Base-by-base conservation (phyloP, 495 filamentous ascomycete genomes). In the Penicillium parvum region DNA sequence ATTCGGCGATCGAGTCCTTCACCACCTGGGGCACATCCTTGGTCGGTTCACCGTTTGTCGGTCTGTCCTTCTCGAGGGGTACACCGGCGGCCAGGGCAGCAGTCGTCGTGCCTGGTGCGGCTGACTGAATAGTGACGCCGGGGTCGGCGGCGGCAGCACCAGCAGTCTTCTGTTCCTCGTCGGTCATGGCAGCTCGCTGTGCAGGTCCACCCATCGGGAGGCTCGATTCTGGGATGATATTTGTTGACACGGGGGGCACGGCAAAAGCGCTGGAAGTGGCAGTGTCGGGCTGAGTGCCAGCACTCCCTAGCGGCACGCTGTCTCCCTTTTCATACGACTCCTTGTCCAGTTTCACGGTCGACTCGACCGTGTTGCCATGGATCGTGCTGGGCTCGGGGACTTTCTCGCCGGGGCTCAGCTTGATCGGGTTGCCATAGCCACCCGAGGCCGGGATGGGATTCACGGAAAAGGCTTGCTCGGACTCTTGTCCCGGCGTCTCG, bases 161-260 rank as follows among this genome's bases (percentile, higher is more conserved):
- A 20, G 45, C 27, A 17, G 37, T 34, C 3, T 16, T 32, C 10
- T 32, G 36, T 8, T 50, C 43, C 10, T 38, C 23, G 8, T 50
- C 53, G 16, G n/a, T 43, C 2, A 30, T 14, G 7, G 53, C 50
- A 14, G 46, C 48, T 7, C 32, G 46, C 37, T 57, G 54, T 3
- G 55, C 51, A 17, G 55, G 55, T 10, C 56, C 51, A 34, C 74
- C 75, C 51, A 90, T 85, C 12, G 86, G 86, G 38, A 94, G 74
- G 63, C 86, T 88, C 16, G 88, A 92, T 66, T 95, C 88, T 7
- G 89, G 89, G 49, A 92, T 91, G 68, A 86, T 65, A 62, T 76
- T 82, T 22, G 67, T 72, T 10, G 74, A 69, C 26, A 83, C 62
- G n/a, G 76, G 72, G 11, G 86, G 83, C 28, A 89, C 64, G 23